Evolutionary conservation across 805 yeast genomes (phyloP).

Genomic region (Pichia rugopelliculosa): DNA sequence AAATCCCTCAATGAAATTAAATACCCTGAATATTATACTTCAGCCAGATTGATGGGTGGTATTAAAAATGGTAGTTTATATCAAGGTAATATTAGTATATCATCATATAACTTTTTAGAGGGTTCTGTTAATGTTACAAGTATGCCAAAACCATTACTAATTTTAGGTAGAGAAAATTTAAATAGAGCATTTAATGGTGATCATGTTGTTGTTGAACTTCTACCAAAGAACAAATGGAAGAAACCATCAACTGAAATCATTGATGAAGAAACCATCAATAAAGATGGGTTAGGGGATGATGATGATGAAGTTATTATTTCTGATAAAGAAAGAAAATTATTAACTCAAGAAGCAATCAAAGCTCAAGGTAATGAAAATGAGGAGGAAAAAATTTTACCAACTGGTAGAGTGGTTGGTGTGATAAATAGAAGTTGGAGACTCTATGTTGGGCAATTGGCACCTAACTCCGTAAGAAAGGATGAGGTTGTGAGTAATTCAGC

Average conservation of each 20-base stretch:
- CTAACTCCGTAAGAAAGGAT: constrained; percentile 54
- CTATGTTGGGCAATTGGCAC: constrained; percentile 89
- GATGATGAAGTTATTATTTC: constrained; percentile 43
- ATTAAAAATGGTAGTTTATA: constrained; percentile 77
- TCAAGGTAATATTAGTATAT: constrained; percentile 76
- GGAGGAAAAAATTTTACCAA: constrained; percentile 64
- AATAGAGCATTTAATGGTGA: constrained; percentile 93
- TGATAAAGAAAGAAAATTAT: constrained; percentile 61
- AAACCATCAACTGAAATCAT: constrained; percentile 72
- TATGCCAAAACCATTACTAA: constrained; percentile 72
- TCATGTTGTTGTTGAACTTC: constrained; percentile 78
- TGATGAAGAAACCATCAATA: constrained; percentile 63
- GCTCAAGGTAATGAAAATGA: constrained; percentile 41
- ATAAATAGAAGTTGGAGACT: constrained; percentile 90
- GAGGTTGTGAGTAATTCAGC: constrained; percentile 55
- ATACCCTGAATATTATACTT: constrained; percentile 72
- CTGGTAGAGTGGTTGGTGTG: constrained; percentile 86
- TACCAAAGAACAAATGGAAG: constrained; percentile 84
- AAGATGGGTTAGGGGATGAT: constrained; percentile 51
- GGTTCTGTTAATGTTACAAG: constrained; percentile 69
- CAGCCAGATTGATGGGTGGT: constrained; percentile 85
- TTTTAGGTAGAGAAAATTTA: constrained; percentile 75
- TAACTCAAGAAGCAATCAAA: constrained; percentile 69
- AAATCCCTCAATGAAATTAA: constrained; percentile 40
- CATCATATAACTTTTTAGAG: constrained; percentile 82